phyloP scores from a whole-genome alignment of 352 stramenopile species.

The Globisporangium paddicum region DNA sequence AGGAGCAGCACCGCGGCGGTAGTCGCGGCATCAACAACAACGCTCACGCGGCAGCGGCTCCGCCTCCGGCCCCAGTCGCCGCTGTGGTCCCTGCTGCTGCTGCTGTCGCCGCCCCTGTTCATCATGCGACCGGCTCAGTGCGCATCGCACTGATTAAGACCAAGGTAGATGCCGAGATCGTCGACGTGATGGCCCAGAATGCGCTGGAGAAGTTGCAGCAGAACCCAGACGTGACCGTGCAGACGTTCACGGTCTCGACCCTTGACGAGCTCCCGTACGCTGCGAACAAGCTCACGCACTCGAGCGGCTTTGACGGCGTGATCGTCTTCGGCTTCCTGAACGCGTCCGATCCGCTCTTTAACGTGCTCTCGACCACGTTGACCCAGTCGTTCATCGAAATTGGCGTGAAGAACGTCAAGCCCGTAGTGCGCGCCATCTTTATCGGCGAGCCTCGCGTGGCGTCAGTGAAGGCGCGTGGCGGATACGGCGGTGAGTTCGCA shows the following conservation, averaged over 20 bases:
- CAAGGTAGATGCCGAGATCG: slow-evolving; percentile 60
- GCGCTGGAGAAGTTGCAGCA: slow-evolving; percentile 41
- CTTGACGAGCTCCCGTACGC: slow-evolving; percentile 83
- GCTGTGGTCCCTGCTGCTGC: slow-evolving; percentile 9
- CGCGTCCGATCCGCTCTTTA: slow-evolving; percentile 57
- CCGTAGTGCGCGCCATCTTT: slow-evolving; percentile 71
- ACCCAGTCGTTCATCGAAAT: slow-evolving; percentile 82
- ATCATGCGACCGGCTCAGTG: slow-evolving; percentile 12
- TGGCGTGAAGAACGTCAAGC: slow-evolving; percentile 74
- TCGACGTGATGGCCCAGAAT: slow-evolving; percentile 67
- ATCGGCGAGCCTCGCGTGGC: slow-evolving; percentile 68
- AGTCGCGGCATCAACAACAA: slow-evolving; percentile 11
- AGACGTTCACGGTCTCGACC: slow-evolving; percentile 70
- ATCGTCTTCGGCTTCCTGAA: slow-evolving; percentile 82
- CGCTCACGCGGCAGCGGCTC: background rate
- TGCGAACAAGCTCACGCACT: slow-evolving; percentile 72
- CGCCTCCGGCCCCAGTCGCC: slow-evolving; percentile 13
- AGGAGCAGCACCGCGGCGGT: slow-evolving; percentile 16
- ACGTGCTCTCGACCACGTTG: slow-evolving; percentile 45
- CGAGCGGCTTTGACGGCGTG: slow-evolving; percentile 64
- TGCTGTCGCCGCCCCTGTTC: slow-evolving; percentile 4
- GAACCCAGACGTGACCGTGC: slow-evolving; percentile 24
- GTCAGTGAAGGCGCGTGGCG: slow-evolving; percentile 67
- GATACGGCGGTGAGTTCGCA: slow-evolving; percentile 65
- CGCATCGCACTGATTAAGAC: slow-evolving; percentile 80